Evolutionary conservation across 495 filamentous ascomycete species (phyloP).

Genomic region (Aspergillus coremiiformis): DNA sequence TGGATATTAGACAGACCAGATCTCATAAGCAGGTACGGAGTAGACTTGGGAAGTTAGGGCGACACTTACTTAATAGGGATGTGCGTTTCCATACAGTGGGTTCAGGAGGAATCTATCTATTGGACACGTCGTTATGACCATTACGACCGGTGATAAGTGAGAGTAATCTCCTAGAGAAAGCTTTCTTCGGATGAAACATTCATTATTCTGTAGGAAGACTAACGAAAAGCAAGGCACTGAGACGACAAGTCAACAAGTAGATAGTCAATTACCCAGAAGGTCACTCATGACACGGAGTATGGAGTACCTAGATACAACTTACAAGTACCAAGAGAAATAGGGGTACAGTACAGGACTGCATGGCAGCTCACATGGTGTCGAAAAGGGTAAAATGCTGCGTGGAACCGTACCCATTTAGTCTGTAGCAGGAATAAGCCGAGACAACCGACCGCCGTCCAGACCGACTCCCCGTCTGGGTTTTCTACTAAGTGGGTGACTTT

Average conservation of each 20-base stretch:
- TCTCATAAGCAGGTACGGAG: neutral
- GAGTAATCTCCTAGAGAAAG: neutral
- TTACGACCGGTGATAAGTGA: neutral
- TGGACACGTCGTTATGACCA: neutral
- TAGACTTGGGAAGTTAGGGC: too few species aligned
- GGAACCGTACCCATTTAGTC: neutral
- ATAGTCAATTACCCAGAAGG: neutral
- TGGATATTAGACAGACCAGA: neutral
- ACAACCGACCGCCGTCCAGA: conserved; percentile 12
- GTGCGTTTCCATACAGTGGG: neutral
- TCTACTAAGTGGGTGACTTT: conserved; percentile 11
- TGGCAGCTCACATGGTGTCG: neutral
- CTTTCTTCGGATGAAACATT: neutral
- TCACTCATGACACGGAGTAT: neutral
- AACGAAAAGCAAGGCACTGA: neutral
- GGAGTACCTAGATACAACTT: neutral
- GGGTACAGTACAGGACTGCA: neutral
- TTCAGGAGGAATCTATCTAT: neutral
- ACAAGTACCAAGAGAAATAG: neutral
- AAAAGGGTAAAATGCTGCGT: neutral
- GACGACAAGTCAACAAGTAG: neutral
- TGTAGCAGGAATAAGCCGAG: conserved; percentile 8
- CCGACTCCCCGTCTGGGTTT: neutral
- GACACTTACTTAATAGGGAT: neutral
- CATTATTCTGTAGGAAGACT: neutral